phyloP scores from a whole-genome alignment of 1,139 yeast genomes.

The Suhomyces bokatorum region DNA sequence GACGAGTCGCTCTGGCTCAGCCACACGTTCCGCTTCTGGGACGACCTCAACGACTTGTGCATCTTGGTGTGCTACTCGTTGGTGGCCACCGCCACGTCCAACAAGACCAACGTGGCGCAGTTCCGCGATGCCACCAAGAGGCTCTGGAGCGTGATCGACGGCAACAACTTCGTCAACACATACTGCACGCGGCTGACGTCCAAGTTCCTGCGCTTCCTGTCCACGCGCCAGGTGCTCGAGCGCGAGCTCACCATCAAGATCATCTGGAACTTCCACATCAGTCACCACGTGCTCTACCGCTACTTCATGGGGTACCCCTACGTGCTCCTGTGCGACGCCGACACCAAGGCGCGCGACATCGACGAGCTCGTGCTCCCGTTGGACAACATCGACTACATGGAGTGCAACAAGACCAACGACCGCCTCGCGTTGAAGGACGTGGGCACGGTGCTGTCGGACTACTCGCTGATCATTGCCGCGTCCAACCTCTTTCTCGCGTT shows the following conservation, averaged over 20 bases:
- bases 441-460: slow-evolving; percentile 4
- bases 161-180: slow-evolving; percentile 25
- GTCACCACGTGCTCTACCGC: slow-evolving; percentile 31
- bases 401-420: slow-evolving; percentile 4
- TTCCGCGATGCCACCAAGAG: slow-evolving; percentile 14
- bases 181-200: slow-evolving; percentile 12
- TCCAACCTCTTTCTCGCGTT: slow-evolving; percentile 6
- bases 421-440: slow-evolving; percentile 6
- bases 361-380: slow-evolving; percentile 10
- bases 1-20: slow-evolving; percentile 44
- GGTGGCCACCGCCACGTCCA: slow-evolving; percentile 18
- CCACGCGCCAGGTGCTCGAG: slow-evolving; percentile 34
- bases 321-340: not conserved
- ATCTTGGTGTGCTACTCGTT: slow-evolving; percentile 25
- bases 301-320: slow-evolving; percentile 44
- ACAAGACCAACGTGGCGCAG: slow-evolving; percentile 15
- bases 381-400: slow-evolving; percentile 9
- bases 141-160: slow-evolving; percentile 27
- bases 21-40: slow-evolving; percentile 37
- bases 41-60: slow-evolving; percentile 31
- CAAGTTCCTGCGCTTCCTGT: slow-evolving; percentile 2
- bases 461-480: slow-evolving; percentile 6
- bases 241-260: slow-evolving; percentile 39
- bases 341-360: not conserved
- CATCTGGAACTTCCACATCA: slow-evolving; percentile 45